Base-by-base conservation (phyloP, 2,329 filamentous ascomycete species). In the Metarhizium humberi region DNA sequence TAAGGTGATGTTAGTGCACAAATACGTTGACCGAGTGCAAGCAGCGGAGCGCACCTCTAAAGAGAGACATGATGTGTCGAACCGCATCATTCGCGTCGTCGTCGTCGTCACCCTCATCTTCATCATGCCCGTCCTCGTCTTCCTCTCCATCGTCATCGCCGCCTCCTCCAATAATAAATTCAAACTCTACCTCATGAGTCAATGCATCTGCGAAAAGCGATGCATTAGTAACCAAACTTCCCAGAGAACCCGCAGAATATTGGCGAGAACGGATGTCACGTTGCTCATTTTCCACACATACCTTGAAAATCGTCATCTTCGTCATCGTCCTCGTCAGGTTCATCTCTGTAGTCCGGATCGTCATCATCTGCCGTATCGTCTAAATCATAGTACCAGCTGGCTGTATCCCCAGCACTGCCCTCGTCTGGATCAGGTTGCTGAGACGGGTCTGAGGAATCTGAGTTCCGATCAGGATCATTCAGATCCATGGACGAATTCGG, bases 21-120 rank as follows among this genome's bases (percentile, higher is more conserved):
- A 16, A 5, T 45, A 16, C 4, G 2, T 45, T 20, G 42, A 18
- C 7, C 14, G 30, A 18, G 16, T 16, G 40, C 7, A 38, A 6
- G 40, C 3, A 25, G 34, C 3, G 50, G n/a, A 7, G 25, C 52
- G 32, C 64, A 71, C 70, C 65, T 63, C 66, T 57, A 32, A 70
- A 56, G 13, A 71, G 55, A 10, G 63, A 58, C 34, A 71, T 51
- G 13, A 72, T 61, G 5, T 73, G 71, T 18, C 73, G 69, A 3
- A 72, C 66, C 20, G 74, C 58, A 36, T 64, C 60, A 40, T 63
- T 59, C 8, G 64, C 62, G 25, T 65, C 48, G 29, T 58, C 56
- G n/a, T 61, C 57, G 1, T 61, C 58, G 11, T 62, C 57, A 3
- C 62, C 63, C 2, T 66, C 67, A 6, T 60, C 58, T 10, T 58